phyloP scores from a whole-genome alignment of 1,139 yeast genomes.

The Magnusiomyces fungicola region DNA sequence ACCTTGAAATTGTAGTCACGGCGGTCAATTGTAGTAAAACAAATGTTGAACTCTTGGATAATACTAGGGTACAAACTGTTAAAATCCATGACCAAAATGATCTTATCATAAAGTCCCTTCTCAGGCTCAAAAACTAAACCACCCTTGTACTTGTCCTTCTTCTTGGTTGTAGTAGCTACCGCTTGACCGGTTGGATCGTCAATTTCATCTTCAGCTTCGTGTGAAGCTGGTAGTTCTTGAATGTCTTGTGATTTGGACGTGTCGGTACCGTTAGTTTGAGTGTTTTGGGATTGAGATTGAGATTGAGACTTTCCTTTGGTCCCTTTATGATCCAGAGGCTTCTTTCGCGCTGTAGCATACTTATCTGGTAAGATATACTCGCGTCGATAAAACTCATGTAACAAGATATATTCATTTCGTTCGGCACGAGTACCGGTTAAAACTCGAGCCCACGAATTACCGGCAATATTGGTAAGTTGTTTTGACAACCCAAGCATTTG shows the following conservation, averaged over 20 bases:
- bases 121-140: conserved; percentile 97
- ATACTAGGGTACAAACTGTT: conserved; percentile 95
- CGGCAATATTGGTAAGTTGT: conserved; percentile 89
- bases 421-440: conserved; percentile 95
- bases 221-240: too few relatives aligned
- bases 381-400: conserved; percentile 83
- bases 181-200: conserved; percentile 24
- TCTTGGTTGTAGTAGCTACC: conserved; percentile 32
- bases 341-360: too few relatives aligned
- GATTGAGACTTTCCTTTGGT: too few relatives aligned
- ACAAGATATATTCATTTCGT: conserved; percentile 84
- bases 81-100: conserved; percentile 93
- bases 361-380: conserved; percentile 88
- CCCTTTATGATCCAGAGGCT: too few relatives aligned
- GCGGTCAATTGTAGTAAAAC: conserved; percentile 91
- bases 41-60: conserved; percentile 93
- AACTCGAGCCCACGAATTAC: conserved; percentile 96
- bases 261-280: conserved; percentile 9
- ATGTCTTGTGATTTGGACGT: conserved; percentile 14
- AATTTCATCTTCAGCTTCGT: conserved; percentile 25
- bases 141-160: conserved; percentile 86
- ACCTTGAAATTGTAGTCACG: conserved; percentile 32
- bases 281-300: background rate
- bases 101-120: conserved; percentile 85
- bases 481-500: conserved; percentile 86